Evolutionary conservation across 805 yeast genomes (phyloP), one percentile per base, ranked within the genome.

Genomic region (Yamadazyma laniorum): DNA sequence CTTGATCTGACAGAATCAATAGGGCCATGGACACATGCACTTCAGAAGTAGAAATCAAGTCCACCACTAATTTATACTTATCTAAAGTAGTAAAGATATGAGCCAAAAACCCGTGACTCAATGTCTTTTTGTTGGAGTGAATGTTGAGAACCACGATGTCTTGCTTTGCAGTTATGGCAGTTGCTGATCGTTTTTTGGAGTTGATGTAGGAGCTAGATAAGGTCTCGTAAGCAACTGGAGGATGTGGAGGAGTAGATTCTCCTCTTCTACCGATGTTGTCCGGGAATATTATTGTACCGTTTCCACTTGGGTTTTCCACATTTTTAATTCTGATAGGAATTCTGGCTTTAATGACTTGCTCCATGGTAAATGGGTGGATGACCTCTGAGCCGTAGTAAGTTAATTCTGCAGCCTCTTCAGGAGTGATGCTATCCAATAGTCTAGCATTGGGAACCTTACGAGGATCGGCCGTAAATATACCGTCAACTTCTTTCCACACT

Each of bases 401-500:
- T 61, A 93, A 77, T 67, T 93, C 99, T 0, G 98, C 93, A 4
- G 99, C 99, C 67, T 93, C 99, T 58, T 93, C 98, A 3, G 99
- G 99, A 0, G 98, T 93, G 46, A 93, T 96, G 37, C 88, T 79
- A 41, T 80, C 77, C 47, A 93, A 71, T 35, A 91, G 70, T 51
- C 95, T 74, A 3, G 99, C 99, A 39, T 79, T 80, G 25, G 89
- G 83, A 19, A 93, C 98, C 53, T 93, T 93, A 44, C 99, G 74
- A 28, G 99, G 99, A 59, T 93, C 99, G 3, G 99, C 99, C 0
- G 98, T 90, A 70, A 93, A 93, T 27, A 93, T 93, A 52, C 99
- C 99, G 59, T 93, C 99, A 36, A 93, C 99, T 68, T 93, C 99
- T 55, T 93, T 93, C 99, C 99, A 93, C 34, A 93, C 87, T 67